Evolutionary conservation across 352 stramenopile genomes (phyloP).

Genomic region (Phytophthora litchii): DNA sequence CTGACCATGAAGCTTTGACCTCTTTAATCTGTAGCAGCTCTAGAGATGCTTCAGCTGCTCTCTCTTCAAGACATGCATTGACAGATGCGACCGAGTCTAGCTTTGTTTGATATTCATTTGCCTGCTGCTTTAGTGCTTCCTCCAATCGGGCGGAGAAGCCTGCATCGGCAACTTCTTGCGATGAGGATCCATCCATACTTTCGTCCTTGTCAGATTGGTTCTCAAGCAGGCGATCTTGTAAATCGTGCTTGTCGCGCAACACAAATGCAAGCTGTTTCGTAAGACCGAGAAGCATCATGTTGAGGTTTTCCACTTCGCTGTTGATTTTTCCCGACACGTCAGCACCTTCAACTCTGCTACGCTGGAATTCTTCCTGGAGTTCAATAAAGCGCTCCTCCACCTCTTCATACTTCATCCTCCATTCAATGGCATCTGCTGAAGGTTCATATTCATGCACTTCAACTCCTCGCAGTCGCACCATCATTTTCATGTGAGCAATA

Average conservation of each 20-base stretch:
- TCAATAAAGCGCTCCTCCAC: constrained; percentile 63
- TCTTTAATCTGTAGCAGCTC: constrained; percentile 69
- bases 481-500: constrained; percentile 62
- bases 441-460: constrained; percentile 57
- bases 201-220: constrained; percentile 35
- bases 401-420: constrained; percentile 85
- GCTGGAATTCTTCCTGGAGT: constrained; percentile 56
- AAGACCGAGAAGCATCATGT: constrained; percentile 65
- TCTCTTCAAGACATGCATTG: constrained; percentile 48
- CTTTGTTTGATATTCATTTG: constrained; percentile 49
- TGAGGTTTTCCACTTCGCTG: constrained; percentile 63
- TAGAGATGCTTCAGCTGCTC: constrained; percentile 45
- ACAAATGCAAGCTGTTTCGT: constrained; percentile 73
- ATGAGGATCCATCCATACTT: constrained; percentile 16
- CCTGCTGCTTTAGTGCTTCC: constrained; percentile 49
- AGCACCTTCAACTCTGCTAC: constrained; percentile 15
- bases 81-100: constrained; percentile 42
- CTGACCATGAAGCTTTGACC: constrained; percentile 60
- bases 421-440: constrained; percentile 78
- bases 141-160: constrained; percentile 47
- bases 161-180: constrained; percentile 19
- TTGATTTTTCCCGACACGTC: constrained; percentile 15
- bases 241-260: constrained; percentile 76
- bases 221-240: constrained; percentile 55
- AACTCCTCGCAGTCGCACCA: constrained; percentile 48